These are phyloP conservation scores for Grigorovia transvaalensis DNA, from an alignment of 805 yeast species.

Conservation along the genomic window DNA sequence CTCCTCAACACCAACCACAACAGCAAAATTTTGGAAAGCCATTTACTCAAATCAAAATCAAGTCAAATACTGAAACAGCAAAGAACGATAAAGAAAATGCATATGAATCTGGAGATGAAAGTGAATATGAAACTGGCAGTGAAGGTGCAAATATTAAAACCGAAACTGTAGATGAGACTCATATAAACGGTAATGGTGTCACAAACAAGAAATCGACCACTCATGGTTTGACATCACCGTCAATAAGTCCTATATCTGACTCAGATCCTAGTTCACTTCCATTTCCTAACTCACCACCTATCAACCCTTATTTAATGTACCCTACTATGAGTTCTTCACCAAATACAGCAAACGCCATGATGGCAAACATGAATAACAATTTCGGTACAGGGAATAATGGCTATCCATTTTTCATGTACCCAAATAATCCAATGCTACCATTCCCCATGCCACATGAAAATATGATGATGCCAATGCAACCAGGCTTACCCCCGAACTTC, in stretches of 20 bases:
- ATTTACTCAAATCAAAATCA: neutral
- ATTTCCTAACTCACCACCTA: neutral
- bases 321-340: neutral
- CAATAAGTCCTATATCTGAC: neutral
- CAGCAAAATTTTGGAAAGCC: neutral
- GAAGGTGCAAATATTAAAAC: neutral
- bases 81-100: neutral
- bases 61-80: neutral
- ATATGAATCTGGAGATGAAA: neutral
- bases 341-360: neutral
- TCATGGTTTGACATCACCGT: neutral
- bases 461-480: neutral
- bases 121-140: neutral
- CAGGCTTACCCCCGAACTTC: neutral
- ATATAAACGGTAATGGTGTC: neutral
- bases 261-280: neutral
- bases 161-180: neutral
- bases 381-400: neutral
- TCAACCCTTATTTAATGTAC: neutral
- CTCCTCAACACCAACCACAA: neutral
- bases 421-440: neutral
- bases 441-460: neutral
- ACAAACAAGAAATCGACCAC: neutral
- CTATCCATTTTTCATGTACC: neutral
- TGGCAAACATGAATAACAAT: neutral